phyloP scores from a whole-genome alignment of 768 basidiomycete genomes.

The Calocybe cyanea region DNA sequence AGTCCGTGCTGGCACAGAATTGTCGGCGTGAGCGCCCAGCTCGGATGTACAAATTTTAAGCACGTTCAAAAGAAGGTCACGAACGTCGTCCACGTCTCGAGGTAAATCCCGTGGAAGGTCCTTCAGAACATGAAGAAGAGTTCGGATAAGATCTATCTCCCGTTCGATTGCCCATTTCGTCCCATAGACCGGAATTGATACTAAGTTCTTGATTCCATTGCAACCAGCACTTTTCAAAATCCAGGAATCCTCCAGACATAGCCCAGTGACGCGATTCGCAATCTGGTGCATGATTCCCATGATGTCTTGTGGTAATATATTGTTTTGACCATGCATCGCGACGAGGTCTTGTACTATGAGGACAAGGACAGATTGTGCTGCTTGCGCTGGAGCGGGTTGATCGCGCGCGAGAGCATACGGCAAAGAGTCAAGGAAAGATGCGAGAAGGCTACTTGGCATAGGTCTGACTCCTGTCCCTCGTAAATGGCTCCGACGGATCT shows the following conservation, averaged over 20 bases:
- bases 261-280: slow-evolving; percentile 73
- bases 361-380: slow-evolving; percentile 57
- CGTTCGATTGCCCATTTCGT: slow-evolving; percentile 80
- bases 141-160: slow-evolving; percentile 86
- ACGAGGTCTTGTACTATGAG: slow-evolving; percentile 67
- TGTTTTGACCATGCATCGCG: slow-evolving; percentile 42
- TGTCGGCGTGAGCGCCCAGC: slow-evolving; percentile 42
- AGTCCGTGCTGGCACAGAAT: slow-evolving; percentile 38
- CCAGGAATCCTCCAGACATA: slow-evolving; percentile 93
- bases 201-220: slow-evolving; percentile 78
- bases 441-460: slow-evolving; percentile 53
- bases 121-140: slow-evolving; percentile 87
- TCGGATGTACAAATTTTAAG: slow-evolving; percentile 56
- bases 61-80: slow-evolving; percentile 69
- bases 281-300: slow-evolving; percentile 75
- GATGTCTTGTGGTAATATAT: slow-evolving; percentile 50
- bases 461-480: slow-evolving; percentile 51
- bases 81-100: slow-evolving; percentile 72
- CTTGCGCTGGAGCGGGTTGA: slow-evolving; percentile 53
- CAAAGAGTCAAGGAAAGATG: slow-evolving; percentile 77
- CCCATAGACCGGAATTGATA: slow-evolving; percentile 65
- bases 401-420: slow-evolving; percentile 73
- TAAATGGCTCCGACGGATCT: slow-evolving; percentile 58
- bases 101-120: slow-evolving; percentile 92
- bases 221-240: slow-evolving; percentile 86